A percentile compares a stretch with the other conserved stretches of the same genome.
phyloP scores from a whole-genome alignment of 1,284 basidiomycete species.

The Grifola frondosa region DNA sequence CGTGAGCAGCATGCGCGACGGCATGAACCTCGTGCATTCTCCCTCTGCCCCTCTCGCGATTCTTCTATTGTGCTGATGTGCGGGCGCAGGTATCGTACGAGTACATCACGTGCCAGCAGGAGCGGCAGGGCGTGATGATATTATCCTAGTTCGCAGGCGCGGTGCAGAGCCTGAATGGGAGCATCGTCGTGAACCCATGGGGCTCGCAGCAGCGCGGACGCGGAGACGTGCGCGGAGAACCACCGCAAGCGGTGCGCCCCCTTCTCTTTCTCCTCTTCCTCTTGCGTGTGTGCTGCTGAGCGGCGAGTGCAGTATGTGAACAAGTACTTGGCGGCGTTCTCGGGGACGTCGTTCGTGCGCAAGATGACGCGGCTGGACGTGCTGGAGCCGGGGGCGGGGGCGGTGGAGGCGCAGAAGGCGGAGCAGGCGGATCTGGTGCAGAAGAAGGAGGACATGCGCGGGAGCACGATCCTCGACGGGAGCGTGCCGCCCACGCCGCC shows the following conservation, averaged over 20 bases:
- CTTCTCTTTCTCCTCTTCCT: conserved; percentile 5
- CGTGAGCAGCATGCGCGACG: conserved; percentile 91
- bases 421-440: conserved; percentile 36
- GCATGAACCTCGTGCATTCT: conserved; percentile 90
- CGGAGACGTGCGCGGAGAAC: conserved; percentile 80
- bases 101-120: conserved; percentile 93
- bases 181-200: conserved; percentile 94
- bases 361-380: conserved; percentile 63
- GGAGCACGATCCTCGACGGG: conserved; percentile 33
- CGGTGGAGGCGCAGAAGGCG: conserved; percentile 34
- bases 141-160: conserved; percentile 98
- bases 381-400: conserved; percentile 7
- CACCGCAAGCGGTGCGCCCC: conserved; percentile 84
- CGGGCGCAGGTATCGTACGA: conserved; percentile 87
- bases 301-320: conserved; percentile 63
- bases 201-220: conserved; percentile 87
- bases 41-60: conserved; percentile 2
- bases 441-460: conserved; percentile 31
- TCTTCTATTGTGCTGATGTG: background rate
- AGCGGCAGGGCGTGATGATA: conserved; percentile 95
- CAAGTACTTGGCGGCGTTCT: conserved; percentile 89
- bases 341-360: conserved; percentile 86
- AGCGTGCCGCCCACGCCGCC: conserved; percentile 29
- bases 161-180: conserved; percentile 91
- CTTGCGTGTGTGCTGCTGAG: conserved; percentile 6